phyloP scores from a whole-genome alignment of 2,329 filamentous ascomycete genomes.

The Pleoardoris graminearum region DNA sequence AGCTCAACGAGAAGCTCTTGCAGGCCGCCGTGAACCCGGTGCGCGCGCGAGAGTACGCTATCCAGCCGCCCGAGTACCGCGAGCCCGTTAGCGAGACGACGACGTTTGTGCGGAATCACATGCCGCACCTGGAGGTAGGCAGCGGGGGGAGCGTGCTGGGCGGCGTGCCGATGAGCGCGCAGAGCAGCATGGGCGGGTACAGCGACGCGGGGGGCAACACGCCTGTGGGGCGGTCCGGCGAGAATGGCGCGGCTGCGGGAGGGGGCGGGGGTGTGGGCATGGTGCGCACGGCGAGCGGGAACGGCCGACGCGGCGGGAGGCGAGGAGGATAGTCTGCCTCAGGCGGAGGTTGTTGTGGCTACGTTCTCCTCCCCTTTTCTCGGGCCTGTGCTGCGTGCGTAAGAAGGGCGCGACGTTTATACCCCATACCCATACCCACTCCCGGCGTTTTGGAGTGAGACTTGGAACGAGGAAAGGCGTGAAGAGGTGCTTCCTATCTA shows the following conservation, averaged over 20 bases:
- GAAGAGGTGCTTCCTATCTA: too few relatives aligned
- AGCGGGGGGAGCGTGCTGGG: constrained; percentile 20
- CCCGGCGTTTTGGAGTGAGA: background rate
- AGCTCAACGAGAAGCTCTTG: constrained; percentile 45
- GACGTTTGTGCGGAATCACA: constrained; percentile 30
- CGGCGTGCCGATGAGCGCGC: constrained; percentile 47
- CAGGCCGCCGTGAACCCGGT: constrained; percentile 38
- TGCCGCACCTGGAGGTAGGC: constrained; percentile 41
- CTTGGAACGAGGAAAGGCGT: too few relatives aligned
- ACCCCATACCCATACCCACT: constrained; percentile 5
- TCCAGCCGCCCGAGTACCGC: constrained; percentile 39
- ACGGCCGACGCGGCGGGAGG: constrained; percentile 39
- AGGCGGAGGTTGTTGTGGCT: background rate
- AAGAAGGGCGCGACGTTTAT: too few relatives aligned
- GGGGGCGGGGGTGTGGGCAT: constrained; percentile 35
- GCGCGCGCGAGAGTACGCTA: constrained; percentile 16
- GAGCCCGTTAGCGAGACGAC: constrained; percentile 41
- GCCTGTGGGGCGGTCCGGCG: constrained; percentile 41
- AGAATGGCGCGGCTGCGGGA: constrained; percentile 27
- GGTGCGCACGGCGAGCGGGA: constrained; percentile 44
- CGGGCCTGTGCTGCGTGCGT: background rate
- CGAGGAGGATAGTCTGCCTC: constrained; percentile 12
- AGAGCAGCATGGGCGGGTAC: constrained; percentile 43
- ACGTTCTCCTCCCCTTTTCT: background rate
- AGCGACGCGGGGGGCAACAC: constrained; percentile 43